These are phyloP conservation scores for Euryodendron excelsum DNA, from an alignment of 148 eudicot genomes.

Conservation along the genomic window DNA sequence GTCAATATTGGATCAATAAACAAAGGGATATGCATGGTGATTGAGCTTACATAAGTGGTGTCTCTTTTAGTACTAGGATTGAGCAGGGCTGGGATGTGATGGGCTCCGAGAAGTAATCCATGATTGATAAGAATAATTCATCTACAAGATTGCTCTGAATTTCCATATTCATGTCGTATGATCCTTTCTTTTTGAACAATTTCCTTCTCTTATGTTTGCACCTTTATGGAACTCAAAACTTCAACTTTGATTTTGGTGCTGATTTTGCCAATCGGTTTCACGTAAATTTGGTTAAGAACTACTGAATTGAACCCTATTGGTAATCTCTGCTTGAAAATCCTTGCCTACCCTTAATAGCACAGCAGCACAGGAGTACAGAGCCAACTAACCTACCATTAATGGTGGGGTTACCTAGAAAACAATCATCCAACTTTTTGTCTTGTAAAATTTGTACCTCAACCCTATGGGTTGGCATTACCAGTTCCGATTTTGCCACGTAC, in stretches of 20 bases:
- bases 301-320: too few relatives aligned
- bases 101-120: too few relatives aligned
- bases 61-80: too few relatives aligned
- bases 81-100: too few relatives aligned
- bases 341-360: background rate
- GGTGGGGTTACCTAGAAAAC: background rate
- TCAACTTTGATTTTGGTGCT: too few relatives aligned
- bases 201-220: background rate
- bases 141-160: background rate
- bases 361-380: background rate
- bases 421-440: conserved; percentile 4
- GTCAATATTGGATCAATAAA: too few relatives aligned
- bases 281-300: background rate
- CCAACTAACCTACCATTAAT: background rate
- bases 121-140: too few relatives aligned
- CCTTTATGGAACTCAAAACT: too few relatives aligned
- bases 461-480: background rate
- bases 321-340: too few relatives aligned
- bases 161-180: background rate
- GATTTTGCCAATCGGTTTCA: background rate
- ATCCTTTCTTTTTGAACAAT: background rate
- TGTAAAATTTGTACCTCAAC: background rate
- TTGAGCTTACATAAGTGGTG: too few relatives aligned
- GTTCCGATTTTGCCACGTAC: too few relatives aligned
- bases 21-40: too few relatives aligned